Conservation (phyloP, 2,329 filamentous ascomycete species). For the Phaeosphaeriaceae sp. region DNA sequence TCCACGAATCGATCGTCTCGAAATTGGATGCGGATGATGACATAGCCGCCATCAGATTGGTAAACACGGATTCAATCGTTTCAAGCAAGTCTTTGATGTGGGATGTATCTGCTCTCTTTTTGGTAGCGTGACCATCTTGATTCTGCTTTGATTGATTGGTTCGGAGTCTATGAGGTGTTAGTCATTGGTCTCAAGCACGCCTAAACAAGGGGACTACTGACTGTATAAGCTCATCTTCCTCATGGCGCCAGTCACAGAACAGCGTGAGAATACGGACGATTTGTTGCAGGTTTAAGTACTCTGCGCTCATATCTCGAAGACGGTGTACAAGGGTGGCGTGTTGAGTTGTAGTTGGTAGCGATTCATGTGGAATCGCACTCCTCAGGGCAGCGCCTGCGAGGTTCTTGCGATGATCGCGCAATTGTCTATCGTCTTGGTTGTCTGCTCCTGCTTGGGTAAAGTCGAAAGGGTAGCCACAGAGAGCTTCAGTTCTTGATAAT, state of each 20-base stretch:
- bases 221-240: conserved; percentile 50
- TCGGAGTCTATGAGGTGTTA: conserved; percentile 16
- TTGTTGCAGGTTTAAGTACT: conserved; percentile 53
- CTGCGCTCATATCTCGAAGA: conserved; percentile 31
- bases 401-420: conserved; percentile 27
- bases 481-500: conserved; percentile 49
- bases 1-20: conserved; percentile 59
- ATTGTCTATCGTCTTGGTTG: conserved; percentile 31
- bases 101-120: conserved; percentile 31
- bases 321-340: conserved; percentile 29
- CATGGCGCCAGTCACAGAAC: conserved; percentile 51
- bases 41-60: conserved; percentile 40
- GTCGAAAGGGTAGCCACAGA: conserved; percentile 49
- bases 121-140: conserved; percentile 7
- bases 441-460: conserved; percentile 36
- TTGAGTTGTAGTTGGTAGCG: conserved; percentile 26
- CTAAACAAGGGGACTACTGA: conserved; percentile 13
- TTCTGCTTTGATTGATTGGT: conserved; percentile 8
- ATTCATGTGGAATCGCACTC: conserved; percentile 24
- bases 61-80: conserved; percentile 48
- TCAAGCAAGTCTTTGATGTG: conserved; percentile 49
- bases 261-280: conserved; percentile 51
- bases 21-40: conserved; percentile 6
- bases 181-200: background rate
- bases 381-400: conserved; percentile 24